Percentiles rank a stretch among this genome's conserved stretches.
Conservation (phyloP, 148 eudicot genomes). For the Rhododendron henanense region DNA sequence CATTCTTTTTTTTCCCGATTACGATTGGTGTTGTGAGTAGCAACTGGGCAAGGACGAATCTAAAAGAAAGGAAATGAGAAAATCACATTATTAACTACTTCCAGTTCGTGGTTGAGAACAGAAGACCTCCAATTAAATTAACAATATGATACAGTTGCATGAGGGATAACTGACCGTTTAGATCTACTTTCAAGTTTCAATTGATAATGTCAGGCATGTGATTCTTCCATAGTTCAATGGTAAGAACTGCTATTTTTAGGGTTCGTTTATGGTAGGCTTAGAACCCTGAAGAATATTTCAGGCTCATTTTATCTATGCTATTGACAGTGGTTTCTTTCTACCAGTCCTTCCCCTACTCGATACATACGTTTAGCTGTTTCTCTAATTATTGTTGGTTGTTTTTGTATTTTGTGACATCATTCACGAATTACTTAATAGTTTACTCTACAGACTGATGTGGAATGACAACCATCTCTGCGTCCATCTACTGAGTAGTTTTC, state of each 20-base stretch:
- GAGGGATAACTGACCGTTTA: not conserved
- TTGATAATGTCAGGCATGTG: not conserved
- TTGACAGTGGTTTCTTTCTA: not conserved
- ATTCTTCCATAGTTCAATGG: not conserved
- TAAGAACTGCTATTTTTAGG: not conserved
- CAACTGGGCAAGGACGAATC: not conserved
- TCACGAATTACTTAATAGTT: not conserved
- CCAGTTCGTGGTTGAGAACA: not conserved
- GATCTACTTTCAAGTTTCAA: not conserved
- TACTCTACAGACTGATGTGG: too few relatives aligned
- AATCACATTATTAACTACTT: not conserved
- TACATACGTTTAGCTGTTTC: not conserved
- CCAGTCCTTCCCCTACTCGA: not conserved
- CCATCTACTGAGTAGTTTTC: not conserved
- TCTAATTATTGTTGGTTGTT: not conserved
- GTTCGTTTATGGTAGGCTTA: not conserved
- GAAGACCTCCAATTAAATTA: not conserved
- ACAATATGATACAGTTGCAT: not conserved
- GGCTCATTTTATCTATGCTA: not conserved
- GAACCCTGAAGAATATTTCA: not conserved
- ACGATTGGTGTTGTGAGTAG: not conserved
- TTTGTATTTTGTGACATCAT: not conserved
- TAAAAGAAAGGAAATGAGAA: not conserved
- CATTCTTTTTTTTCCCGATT: not conserved
- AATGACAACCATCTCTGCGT: not conserved